These are phyloP conservation scores for Talaromyces sp. DNA, from an alignment of 2,329 filamentous ascomycete species.

Conservation along the genomic window DNA sequence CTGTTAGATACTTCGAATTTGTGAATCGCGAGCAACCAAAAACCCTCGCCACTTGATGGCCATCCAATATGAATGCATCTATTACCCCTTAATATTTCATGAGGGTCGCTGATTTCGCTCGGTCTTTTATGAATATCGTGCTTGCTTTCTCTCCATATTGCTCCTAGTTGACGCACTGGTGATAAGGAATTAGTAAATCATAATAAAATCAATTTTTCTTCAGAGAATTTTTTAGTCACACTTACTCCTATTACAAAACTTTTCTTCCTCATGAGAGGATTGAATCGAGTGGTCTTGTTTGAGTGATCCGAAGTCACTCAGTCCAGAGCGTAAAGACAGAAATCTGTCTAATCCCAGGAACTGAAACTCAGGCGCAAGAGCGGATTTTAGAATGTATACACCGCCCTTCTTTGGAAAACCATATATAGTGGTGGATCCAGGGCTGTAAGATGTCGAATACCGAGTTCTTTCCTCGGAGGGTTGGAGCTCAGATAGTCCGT, in stretches of 20 bases:
- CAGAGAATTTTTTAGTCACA: neutral
- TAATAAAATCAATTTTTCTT: neutral
- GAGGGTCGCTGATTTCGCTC: neutral
- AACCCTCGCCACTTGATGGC: neutral
- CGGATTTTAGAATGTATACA: neutral
- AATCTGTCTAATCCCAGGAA: neutral
- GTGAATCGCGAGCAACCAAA: neutral
- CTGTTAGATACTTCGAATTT: neutral
- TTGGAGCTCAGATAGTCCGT: neutral
- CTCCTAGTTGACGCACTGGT: neutral
- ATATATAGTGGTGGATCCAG: neutral
- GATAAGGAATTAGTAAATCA: neutral
- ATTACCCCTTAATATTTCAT: neutral
- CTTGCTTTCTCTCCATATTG: constrained; percentile 2
- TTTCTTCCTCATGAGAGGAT: neutral
- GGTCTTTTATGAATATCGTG: neutral
- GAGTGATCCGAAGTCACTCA: neutral
- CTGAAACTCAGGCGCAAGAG: neutral
- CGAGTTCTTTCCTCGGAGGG: neutral
- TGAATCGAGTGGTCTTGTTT: neutral
- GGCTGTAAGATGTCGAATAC: neutral
- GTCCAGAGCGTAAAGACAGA: neutral
- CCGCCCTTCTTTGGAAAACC: neutral
- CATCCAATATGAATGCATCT: neutral
- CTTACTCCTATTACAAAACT: neutral